Conservation (phyloP, 768 basidiomycete genomes). For the Cantharellus anzutake region DNA sequence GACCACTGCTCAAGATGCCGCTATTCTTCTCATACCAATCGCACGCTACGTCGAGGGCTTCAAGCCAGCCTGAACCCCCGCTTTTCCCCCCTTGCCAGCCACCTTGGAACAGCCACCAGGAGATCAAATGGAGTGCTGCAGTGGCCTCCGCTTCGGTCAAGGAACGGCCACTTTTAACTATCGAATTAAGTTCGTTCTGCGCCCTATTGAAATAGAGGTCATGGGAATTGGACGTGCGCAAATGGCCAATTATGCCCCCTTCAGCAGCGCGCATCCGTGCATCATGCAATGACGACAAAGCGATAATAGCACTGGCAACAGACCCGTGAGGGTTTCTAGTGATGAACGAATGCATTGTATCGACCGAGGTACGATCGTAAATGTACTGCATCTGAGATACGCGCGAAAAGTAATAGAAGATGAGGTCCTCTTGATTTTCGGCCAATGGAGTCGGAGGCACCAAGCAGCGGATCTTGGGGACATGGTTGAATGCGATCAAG, state of each 20-base stretch:
- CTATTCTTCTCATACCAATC: slow-evolving; percentile 32
- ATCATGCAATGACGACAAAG: slow-evolving; percentile 54
- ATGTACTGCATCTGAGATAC: slow-evolving; percentile 10
- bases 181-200: slow-evolving; percentile 21
- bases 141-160: slow-evolving; percentile 53
- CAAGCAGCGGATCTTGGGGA: background rate
- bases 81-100: background rate
- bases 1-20: background rate
- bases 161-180: slow-evolving; percentile 35
- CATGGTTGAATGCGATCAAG: background rate
- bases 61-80: slow-evolving; percentile 48
- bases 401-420: slow-evolving; percentile 10
- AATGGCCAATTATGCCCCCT: slow-evolving; percentile 32
- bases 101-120: slow-evolving; percentile 52
- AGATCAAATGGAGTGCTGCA: slow-evolving; percentile 60
- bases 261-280: slow-evolving; percentile 40
- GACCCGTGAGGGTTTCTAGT: slow-evolving; percentile 47
- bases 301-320: slow-evolving; percentile 53
- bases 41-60: slow-evolving; percentile 46
- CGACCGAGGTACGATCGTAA: slow-evolving; percentile 6
- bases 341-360: slow-evolving; percentile 26
- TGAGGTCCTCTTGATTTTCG: slow-evolving; percentile 5
- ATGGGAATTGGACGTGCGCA: slow-evolving; percentile 33
- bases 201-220: slow-evolving; percentile 51
- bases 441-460: background rate